Evolutionary conservation across 768 basidiomycete species (phyloP).

Genomic region (Lentinula raphanica): DNA sequence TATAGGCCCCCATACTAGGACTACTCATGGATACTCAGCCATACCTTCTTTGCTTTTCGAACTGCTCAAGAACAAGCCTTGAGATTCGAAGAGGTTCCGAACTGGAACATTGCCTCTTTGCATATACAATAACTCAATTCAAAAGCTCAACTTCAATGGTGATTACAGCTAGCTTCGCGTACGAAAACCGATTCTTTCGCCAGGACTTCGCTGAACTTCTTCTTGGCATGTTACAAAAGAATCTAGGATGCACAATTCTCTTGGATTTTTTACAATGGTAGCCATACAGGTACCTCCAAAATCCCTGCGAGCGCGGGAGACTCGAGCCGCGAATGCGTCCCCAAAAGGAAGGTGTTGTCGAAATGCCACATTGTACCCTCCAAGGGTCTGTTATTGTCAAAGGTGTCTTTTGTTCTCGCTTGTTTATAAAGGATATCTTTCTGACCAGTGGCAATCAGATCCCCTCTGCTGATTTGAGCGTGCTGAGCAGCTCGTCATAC

Average conservation of each 20-base stretch:
- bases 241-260: too few species aligned
- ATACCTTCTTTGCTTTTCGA: neutral
- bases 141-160: neutral
- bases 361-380: neutral
- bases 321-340: neutral
- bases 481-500: conserved; percentile 1
- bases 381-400: neutral
- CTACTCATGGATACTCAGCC: neutral
- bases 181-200: too few species aligned
- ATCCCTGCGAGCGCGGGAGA: neutral
- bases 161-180: too few species aligned
- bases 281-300: too few species aligned
- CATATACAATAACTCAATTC: neutral
- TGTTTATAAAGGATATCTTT: conserved; percentile 5
- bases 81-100: neutral
- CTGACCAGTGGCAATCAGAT: neutral
- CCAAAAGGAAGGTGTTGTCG: conserved; percentile 7
- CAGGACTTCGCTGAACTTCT: too few species aligned
- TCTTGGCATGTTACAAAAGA: too few species aligned
- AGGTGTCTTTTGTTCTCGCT: conserved; percentile 2
- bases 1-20: too few species aligned
- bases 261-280: too few species aligned
- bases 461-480: neutral
- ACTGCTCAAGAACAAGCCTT: neutral
- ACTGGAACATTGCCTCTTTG: neutral